Evolutionary conservation across 805 yeast genomes (phyloP).

Genomic region (Yarrowia sp.): DNA sequence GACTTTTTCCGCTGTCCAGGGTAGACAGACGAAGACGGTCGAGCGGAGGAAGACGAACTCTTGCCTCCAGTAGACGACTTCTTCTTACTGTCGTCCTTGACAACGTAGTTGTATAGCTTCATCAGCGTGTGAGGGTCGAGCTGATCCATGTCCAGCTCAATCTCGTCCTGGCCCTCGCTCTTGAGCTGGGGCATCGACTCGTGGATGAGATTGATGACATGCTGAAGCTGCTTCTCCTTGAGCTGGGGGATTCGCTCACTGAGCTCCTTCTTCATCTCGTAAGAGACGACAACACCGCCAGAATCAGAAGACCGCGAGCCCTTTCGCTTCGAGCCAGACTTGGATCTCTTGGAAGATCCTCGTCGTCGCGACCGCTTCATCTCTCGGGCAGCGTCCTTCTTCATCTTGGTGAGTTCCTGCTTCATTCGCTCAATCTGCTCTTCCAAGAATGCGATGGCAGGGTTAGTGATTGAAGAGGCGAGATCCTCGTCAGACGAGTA

Average conservation of each 20-base stretch:
- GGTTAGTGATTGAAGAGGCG: slow-evolving; percentile 72
- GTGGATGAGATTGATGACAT: slow-evolving; percentile 83
- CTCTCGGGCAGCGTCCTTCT: slow-evolving; percentile 56
- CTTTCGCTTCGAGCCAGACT: slow-evolving; percentile 41
- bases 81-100: slow-evolving; percentile 47
- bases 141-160: slow-evolving; percentile 94
- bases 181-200: slow-evolving; percentile 71
- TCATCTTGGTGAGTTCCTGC: slow-evolving; percentile 80
- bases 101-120: slow-evolving; percentile 84
- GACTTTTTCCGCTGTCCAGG: slow-evolving; percentile 53
- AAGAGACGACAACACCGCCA: slow-evolving; percentile 63
- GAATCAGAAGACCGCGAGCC: slow-evolving; percentile 42
- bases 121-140: slow-evolving; percentile 82
- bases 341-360: slow-evolving; percentile 54
- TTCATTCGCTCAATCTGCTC: slow-evolving; percentile 86
- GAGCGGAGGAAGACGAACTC: slow-evolving; percentile 39
- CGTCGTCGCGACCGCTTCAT: slow-evolving; percentile 52
- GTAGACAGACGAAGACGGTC: slow-evolving; percentile 40
- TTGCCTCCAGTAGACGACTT: slow-evolving; percentile 25
- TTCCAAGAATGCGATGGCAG: slow-evolving; percentile 88
- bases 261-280: slow-evolving; percentile 95
- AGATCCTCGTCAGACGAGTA: slow-evolving; percentile 49
- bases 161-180: slow-evolving; percentile 78
- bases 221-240: slow-evolving; percentile 80
- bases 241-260: slow-evolving; percentile 78